Conservation (phyloP, 2,329 filamentous ascomycete genomes). For the Pezicula rhizophila region DNA sequence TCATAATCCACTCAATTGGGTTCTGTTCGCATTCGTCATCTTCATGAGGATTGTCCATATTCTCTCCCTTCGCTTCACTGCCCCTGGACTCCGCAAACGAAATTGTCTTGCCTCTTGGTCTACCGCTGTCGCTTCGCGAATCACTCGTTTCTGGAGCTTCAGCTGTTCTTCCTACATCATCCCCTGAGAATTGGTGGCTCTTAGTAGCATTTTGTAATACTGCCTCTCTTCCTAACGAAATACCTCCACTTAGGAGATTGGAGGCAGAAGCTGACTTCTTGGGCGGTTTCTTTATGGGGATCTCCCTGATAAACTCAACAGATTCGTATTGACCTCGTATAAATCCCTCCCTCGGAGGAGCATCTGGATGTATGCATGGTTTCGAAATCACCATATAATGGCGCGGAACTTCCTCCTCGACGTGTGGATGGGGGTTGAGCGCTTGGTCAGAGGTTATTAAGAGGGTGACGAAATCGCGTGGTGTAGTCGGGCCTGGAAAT, state of each 20-base stretch:
- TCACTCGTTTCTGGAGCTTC: slow-evolving; percentile 15
- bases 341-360: slow-evolving; percentile 63
- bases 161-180: slow-evolving; percentile 3
- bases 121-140: slow-evolving; percentile 12
- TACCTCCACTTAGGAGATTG: slow-evolving; percentile 29
- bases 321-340: slow-evolving; percentile 86
- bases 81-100: slow-evolving; percentile 34
- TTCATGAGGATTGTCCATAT: slow-evolving; percentile 26
- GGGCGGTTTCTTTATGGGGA: slow-evolving; percentile 47
- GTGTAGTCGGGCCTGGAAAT: slow-evolving; percentile 82
- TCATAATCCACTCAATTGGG: slow-evolving; percentile 71
- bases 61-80: slow-evolving; percentile 29
- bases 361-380: slow-evolving; percentile 71
- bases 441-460: slow-evolving; percentile 56
- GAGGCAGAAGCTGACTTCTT: slow-evolving; percentile 39
- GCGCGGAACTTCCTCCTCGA: slow-evolving; percentile 40
- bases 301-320: slow-evolving; percentile 83
- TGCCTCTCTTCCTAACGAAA: slow-evolving; percentile 34
- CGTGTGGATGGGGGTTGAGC: slow-evolving; percentile 11
- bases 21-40: slow-evolving; percentile 48
- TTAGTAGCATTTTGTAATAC: slow-evolving; percentile 36
- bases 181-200: slow-evolving; percentile 6
- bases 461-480: slow-evolving; percentile 81
- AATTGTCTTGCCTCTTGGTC: slow-evolving; percentile 33
- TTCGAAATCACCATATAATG: slow-evolving; percentile 86